Evolutionary conservation across 2,329 filamentous ascomycete genomes (phyloP), one percentile per base, ranked within the genome.

Genomic region (Scopulariopsis brevicaulis): DNA sequence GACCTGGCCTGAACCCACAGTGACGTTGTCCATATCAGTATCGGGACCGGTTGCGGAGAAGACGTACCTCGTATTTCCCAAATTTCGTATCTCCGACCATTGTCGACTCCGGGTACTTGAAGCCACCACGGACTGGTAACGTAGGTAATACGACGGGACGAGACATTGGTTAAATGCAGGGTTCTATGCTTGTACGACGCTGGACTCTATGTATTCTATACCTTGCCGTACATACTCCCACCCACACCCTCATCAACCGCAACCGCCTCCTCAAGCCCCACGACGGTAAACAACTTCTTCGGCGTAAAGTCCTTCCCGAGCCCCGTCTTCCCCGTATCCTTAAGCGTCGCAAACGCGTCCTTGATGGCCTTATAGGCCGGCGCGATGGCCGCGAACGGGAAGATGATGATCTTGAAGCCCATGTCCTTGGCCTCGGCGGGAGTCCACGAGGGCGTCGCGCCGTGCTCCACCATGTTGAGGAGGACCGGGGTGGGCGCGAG

Each of bases 331-430:
- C 40, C 40, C 6, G 40, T 46, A 15, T 46, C 40, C 40, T 46
- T 46, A 2, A 46, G 14, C 5, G 15, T 18, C 15, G 18, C n/a
- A 18, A 46, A 7, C 15, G 15, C 40, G 4, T 46, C 14, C 40
- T 46, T 46, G 14, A 78, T 74, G 5, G 73, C 74, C 10, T 67
- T 60, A 57, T 75, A 76, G 0, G 74, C 77, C 5, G 78, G 75
- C 14, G 72, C 77, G 48, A 82, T 46, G 6, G 40, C 66, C 0
- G 75, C 71, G 8, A 74, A 68, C 54, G 80, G 80, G 64, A 79
- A 82, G 58, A 85, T 85, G 53, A 83, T 78, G 59, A 85, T 73
- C 59, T 75, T 74, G 67, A 80, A 85, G 0, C 82, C 83, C 63
- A 83, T 72, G 48, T 77, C 70, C 60, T 73, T 72, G 8, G 81